Evolutionary conservation across 371 early-diverging fungal genomes (phyloP).

Genomic region (Zychaea mexicana): DNA sequence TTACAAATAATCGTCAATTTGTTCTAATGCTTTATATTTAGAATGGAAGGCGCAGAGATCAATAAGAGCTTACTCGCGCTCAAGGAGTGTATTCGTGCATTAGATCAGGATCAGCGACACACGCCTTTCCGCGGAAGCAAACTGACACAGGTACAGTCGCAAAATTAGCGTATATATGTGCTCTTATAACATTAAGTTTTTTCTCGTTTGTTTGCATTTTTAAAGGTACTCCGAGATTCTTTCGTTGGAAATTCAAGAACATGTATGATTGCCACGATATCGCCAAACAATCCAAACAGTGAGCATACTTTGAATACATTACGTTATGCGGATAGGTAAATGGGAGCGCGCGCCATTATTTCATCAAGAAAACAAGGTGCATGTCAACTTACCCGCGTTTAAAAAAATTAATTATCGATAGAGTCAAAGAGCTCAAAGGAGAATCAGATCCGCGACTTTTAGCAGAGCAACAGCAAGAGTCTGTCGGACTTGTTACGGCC

Average conservation of each 20-base stretch:
- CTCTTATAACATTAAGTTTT: no score
- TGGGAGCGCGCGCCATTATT: no score
- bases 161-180: neutral
- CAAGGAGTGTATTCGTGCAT: slow-evolving; percentile 97
- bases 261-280: slow-evolving; percentile 97
- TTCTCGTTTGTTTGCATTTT: neutral
- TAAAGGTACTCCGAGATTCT: slow-evolving; percentile 95
- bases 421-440: slow-evolving; percentile 46
- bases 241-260: slow-evolving; percentile 97
- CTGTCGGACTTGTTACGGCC: neutral
- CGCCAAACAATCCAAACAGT: slow-evolving; percentile 88
- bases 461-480: slow-evolving; percentile 1
- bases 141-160: slow-evolving; percentile 82
- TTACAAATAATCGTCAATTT: neutral
- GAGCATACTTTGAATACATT: slow-evolving; percentile 99
- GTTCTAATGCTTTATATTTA: slow-evolving; percentile 10
- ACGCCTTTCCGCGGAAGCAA: slow-evolving; percentile 98
- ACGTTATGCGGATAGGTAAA: slow-evolving; percentile 92
- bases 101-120: slow-evolving; percentile 93
- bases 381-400: no score
- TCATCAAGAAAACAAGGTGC: neutral
- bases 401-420: no score
- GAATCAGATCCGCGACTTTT: slow-evolving; percentile 40
- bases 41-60: slow-evolving; percentile 99
- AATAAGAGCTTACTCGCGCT: slow-evolving; percentile 97